phyloP scores from a whole-genome alignment of 352 stramenopile species.

The Phytophthora fragariae region DNA sequence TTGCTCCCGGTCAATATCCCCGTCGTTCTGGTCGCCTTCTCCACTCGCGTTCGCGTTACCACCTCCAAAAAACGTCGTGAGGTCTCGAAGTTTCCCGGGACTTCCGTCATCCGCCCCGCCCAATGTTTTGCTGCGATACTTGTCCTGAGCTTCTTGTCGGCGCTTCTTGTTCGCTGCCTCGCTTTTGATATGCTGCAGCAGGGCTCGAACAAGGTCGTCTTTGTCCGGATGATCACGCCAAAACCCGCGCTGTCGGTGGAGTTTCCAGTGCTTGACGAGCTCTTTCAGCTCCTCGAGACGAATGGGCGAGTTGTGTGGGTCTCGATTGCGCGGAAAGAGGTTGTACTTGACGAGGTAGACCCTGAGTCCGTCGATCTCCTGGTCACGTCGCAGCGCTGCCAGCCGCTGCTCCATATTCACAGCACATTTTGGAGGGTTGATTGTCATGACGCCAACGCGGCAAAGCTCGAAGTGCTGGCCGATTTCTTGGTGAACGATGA shows the following conservation, averaged over 20 bases:
- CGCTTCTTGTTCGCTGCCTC: constrained; percentile 84
- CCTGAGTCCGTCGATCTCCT: constrained; percentile 85
- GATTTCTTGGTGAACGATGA: background rate
- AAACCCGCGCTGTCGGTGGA: constrained; percentile 90
- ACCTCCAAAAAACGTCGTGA: constrained; percentile 63
- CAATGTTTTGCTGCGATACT: constrained; percentile 62
- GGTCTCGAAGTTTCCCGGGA: constrained; percentile 61
- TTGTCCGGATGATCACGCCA: constrained; percentile 92
- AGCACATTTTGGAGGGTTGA: constrained; percentile 83
- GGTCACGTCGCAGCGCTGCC: constrained; percentile 74
- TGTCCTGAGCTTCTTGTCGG: constrained; percentile 82
- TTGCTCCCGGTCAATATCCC: constrained; percentile 37
- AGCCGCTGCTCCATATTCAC: constrained; percentile 90
- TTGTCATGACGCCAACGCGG: constrained; percentile 50
- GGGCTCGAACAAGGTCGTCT: constrained; percentile 87
- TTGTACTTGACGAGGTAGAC: constrained; percentile 91
- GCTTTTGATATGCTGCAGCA: constrained; percentile 87
- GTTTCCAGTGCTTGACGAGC: constrained; percentile 92
- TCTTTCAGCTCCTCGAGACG: constrained; percentile 92
- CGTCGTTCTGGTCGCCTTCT: constrained; percentile 15
- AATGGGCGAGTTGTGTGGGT: constrained; percentile 88
- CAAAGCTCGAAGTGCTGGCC: constrained; percentile 13
- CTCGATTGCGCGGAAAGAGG: constrained; percentile 83
- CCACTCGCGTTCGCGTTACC: constrained; percentile 7
- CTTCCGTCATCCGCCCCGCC: constrained; percentile 26